Evolutionary conservation across 441 rosid genomes (phyloP), one percentile per base, ranked within the genome.

Genomic region (Francoa sonchifolia): DNA sequence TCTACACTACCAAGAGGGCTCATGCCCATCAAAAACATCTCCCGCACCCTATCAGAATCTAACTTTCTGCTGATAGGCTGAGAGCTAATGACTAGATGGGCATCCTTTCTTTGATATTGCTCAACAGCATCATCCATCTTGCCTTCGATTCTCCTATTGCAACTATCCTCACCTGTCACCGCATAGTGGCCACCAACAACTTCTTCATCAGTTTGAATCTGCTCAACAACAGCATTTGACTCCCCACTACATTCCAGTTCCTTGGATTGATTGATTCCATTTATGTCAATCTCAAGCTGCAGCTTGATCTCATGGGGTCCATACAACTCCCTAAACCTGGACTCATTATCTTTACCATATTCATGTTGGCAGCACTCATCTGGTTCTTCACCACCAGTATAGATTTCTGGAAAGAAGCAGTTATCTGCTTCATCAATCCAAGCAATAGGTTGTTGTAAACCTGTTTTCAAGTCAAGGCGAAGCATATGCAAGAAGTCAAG

Each of bases 401-500:
- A 71, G 38, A 59, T 62, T 52, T 87, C 93, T 0, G 97, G 99
- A 49, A 92, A 92, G 54, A 79, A 92, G 57, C 92, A 82, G 25
- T 62, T 42, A 39, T 71, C 90, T 17, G 71, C 73, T 38, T 73
- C 71, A 54, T 92, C 99, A 58, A 87, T 92, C 97, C 97, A 92
- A 39, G 99, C 94, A 63, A 92, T 69, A 0, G 89, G 85, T 39
- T 65, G 69, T 39, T 69, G 79, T 2, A 42, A 31, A 31, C 92
- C 82, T 6, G 85, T 79, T 54, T 63, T 76, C 71, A 63, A 25
- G 62, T 92, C 79, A 15, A 87, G 39, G 10, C 58, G 67, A 21
- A 71, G 55, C 99, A 87, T 92, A 29, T 81, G 97, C 70, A 87
- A 47, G 55, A 92, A 79, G 60, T 92, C 96, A 42, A 92, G 70